These are phyloP conservation scores for Vaccinium corymbosum DNA, from an alignment of 148 eudicot species.

Conservation along the genomic window DNA sequence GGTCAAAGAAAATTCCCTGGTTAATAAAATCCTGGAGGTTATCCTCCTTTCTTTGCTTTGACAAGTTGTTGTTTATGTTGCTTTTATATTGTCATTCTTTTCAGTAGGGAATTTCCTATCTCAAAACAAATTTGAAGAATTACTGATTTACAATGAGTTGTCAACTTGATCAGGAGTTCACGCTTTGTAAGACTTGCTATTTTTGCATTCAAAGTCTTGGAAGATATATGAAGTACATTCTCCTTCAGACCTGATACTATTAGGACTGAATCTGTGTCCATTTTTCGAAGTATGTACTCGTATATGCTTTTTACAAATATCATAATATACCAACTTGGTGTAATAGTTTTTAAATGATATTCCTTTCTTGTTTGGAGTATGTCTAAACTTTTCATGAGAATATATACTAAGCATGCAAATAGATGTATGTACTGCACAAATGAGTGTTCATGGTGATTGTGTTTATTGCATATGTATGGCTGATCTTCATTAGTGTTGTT, in stretches of 20 bases:
- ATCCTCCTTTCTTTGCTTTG: neutral
- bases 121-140: neutral
- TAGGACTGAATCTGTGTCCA: neutral
- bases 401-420: neutral
- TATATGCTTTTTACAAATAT: neutral
- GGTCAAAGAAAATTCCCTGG: neutral
- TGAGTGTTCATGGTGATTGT: neutral
- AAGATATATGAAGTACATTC: neutral
- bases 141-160: neutral
- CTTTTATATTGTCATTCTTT: neutral
- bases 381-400: neutral
- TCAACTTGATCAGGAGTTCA: neutral
- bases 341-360: neutral
- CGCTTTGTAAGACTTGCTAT: neutral
- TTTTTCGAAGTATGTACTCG: neutral
- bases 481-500: slow-evolving; percentile 4
- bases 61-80: neutral
- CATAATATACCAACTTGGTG: slow-evolving; percentile 3
- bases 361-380: neutral
- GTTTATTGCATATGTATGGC: neutral
- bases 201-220: neutral
- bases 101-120: neutral
- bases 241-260: neutral
- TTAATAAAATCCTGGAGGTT: neutral
- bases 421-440: neutral